Evolutionary conservation across 2,329 filamentous ascomycete species (phyloP).

Genomic region (Truncatella angustata): DNA sequence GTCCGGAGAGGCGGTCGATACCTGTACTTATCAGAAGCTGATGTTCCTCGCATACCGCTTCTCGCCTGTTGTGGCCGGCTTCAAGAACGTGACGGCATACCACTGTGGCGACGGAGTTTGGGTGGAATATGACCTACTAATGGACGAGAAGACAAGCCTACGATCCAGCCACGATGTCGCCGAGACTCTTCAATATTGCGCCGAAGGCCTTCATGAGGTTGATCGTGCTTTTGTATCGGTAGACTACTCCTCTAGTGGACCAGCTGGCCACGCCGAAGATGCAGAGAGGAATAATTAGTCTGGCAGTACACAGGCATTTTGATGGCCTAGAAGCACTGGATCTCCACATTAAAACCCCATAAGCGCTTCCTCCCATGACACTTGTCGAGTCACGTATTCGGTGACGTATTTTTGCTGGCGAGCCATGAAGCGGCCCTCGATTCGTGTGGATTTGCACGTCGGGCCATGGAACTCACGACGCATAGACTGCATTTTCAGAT

Average conservation of each 20-base stretch:
- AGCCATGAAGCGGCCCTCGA: too few relatives aligned
- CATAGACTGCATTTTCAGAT: too few relatives aligned
- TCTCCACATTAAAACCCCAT: background rate
- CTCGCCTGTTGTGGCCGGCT: slow-evolving; percentile 49
- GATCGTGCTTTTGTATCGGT: slow-evolving; percentile 39
- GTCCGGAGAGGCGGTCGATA: slow-evolving; percentile 54
- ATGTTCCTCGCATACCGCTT: slow-evolving; percentile 60
- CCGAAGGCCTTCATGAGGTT: slow-evolving; percentile 44
- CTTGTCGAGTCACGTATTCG: too few relatives aligned
- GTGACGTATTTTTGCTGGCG: too few relatives aligned
- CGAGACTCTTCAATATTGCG: slow-evolving; percentile 63
- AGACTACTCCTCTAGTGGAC: slow-evolving; percentile 24
- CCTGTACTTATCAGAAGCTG: slow-evolving; percentile 52
- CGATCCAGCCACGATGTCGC: slow-evolving; percentile 57
- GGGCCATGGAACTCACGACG: too few relatives aligned
- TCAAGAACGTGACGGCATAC: slow-evolving; percentile 55
- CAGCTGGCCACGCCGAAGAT: slow-evolving; percentile 3
- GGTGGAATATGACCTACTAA: slow-evolving; percentile 60
- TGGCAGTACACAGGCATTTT: too few relatives aligned
- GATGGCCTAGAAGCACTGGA: background rate
- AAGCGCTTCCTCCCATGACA: too few relatives aligned
- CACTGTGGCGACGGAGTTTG: slow-evolving; percentile 63
- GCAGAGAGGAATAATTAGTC: slow-evolving; percentile 7
- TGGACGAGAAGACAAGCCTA: slow-evolving; percentile 51
- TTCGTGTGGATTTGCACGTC: too few relatives aligned